Percentiles rank a stretch among this genome's conserved stretches.
These are phyloP conservation scores for Boletus eberwhitei DNA, from an alignment of 768 basidiomycete species.

Conservation along the genomic window DNA sequence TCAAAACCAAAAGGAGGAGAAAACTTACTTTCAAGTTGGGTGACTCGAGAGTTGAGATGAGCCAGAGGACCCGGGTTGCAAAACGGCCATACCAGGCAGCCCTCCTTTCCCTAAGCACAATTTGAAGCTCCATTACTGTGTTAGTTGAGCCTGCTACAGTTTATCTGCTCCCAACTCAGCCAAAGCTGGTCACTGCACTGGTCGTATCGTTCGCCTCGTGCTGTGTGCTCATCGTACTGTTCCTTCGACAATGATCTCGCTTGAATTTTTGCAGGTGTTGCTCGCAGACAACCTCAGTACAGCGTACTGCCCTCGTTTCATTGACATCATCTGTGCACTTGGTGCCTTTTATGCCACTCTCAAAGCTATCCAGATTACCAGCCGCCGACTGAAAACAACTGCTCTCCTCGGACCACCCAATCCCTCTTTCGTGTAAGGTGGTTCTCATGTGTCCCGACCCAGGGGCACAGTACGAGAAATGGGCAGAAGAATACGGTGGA, in stretches of 20 bases:
- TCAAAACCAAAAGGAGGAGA: no score
- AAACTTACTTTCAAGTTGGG: no score
- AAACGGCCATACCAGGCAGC: no score
- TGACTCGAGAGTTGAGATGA: no score
- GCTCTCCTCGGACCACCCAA: conserved; percentile 20
- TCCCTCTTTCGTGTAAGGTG: conserved; percentile 9
- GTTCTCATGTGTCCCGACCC: conserved; percentile 18
- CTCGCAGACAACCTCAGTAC: not conserved
- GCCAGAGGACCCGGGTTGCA: no score
- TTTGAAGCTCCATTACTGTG: no score
- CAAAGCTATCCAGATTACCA: not conserved
- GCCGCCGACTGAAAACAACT: conserved; percentile 16
- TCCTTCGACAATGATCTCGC: not conserved
- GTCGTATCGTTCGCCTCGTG: not conserved
- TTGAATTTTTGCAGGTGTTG: conserved; percentile 2
- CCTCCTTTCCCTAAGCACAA: no score
- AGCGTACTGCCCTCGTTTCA: not conserved
- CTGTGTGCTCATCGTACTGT: no score
- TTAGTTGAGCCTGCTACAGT: no score
- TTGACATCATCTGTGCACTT: conserved; percentile 1
- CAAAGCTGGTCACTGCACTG: not conserved
- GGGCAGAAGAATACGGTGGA: conserved; percentile 47
- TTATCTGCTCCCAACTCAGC: not conserved
- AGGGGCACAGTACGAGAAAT: conserved; percentile 40
- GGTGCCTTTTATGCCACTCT: conserved; percentile 6